A percentile compares a stretch with the other conserved stretches of the same genome.
Conservation (phyloP, 2,329 filamentous ascomycete genomes). For the Diaporthe sp. region DNA sequence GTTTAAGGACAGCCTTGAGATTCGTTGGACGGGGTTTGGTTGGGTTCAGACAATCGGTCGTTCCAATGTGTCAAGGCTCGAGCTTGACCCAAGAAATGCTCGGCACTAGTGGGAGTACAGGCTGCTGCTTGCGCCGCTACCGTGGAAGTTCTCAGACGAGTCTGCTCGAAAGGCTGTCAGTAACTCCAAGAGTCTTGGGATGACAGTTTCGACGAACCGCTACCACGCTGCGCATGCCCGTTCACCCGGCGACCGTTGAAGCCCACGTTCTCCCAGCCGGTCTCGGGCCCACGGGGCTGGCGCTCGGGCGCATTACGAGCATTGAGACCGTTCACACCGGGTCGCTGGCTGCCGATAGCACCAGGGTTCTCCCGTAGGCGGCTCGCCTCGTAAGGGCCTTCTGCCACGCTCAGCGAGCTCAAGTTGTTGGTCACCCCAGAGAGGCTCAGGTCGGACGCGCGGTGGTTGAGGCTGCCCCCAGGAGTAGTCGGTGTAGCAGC, state of each 20-base stretch:
- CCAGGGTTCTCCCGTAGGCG: constrained; percentile 65
- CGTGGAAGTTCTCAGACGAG: constrained; percentile 40
- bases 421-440: constrained; percentile 57
- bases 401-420: constrained; percentile 61
- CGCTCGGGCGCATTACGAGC: constrained; percentile 66
- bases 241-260: constrained; percentile 68
- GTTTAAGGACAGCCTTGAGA: constrained; percentile 26
- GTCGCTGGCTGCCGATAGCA: constrained; percentile 75
- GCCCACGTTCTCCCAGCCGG: constrained; percentile 67
- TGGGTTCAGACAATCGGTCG: constrained; percentile 19
- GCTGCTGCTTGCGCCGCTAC: constrained; percentile 37
- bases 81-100: constrained; percentile 3
- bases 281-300: constrained; percentile 73
- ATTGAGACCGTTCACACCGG: constrained; percentile 60
- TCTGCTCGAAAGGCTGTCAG: constrained; percentile 40
- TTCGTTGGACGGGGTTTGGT: constrained; percentile 27
- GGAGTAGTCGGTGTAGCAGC: constrained; percentile 52
- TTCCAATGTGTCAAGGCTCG: constrained; percentile 27
- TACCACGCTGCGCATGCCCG: constrained; percentile 72
- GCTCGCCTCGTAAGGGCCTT: constrained; percentile 61
- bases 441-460: constrained; percentile 50
- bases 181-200: constrained; percentile 38
- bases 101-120: constrained; percentile 38
- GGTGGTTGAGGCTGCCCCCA: constrained; percentile 42
- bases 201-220: constrained; percentile 56